phyloP scores from a whole-genome alignment of 371 early-diverging fungal species.

The Capillidium rhysosporum region DNA sequence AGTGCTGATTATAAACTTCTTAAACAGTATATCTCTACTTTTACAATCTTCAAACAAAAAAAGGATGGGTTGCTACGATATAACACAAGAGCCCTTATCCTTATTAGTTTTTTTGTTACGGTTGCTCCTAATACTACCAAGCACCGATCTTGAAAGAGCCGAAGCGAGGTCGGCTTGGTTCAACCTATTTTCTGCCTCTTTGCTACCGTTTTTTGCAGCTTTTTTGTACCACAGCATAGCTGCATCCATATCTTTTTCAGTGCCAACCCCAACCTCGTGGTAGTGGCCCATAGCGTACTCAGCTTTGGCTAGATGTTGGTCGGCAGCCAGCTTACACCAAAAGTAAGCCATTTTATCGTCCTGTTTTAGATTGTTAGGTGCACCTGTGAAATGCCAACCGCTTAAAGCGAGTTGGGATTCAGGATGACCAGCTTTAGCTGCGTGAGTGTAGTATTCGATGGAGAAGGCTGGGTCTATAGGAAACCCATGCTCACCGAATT shows the following conservation, averaged over 20 bases:
- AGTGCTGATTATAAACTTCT: too few species aligned
- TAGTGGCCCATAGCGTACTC: conserved; percentile 90
- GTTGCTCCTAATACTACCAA: too few species aligned
- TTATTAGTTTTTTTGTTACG: too few species aligned
- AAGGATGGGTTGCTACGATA: too few species aligned
- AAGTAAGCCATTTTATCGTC: conserved; percentile 76
- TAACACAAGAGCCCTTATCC: too few species aligned
- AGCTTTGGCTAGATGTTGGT: conserved; percentile 63
- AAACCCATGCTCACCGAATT: conserved; percentile 41
- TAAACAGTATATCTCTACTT: too few species aligned
- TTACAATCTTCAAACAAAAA: too few species aligned
- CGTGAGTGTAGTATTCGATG: conserved; percentile 54
- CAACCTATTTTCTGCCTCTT: conserved; percentile 27
- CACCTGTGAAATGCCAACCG: conserved; percentile 91
- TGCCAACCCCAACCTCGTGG: conserved; percentile 70
- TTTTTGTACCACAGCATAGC: conserved; percentile 60
- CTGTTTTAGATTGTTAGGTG: conserved; percentile 40
- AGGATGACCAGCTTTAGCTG: conserved; percentile 72
- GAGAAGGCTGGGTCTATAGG: conserved; percentile 44
- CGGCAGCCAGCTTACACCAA: conserved; percentile 73
- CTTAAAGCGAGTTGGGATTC: conserved; percentile 85
- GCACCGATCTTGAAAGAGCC: neutral
- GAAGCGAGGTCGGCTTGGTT: conserved; percentile 8
- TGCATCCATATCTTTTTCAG: conserved; percentile 32
- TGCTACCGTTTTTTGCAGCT: conserved; percentile 29